Percentiles rank a stretch among this genome's conserved stretches.
These are phyloP conservation scores for Pichia sp. DNA, from an alignment of 1,139 yeast genomes.

Conservation along the genomic window DNA sequence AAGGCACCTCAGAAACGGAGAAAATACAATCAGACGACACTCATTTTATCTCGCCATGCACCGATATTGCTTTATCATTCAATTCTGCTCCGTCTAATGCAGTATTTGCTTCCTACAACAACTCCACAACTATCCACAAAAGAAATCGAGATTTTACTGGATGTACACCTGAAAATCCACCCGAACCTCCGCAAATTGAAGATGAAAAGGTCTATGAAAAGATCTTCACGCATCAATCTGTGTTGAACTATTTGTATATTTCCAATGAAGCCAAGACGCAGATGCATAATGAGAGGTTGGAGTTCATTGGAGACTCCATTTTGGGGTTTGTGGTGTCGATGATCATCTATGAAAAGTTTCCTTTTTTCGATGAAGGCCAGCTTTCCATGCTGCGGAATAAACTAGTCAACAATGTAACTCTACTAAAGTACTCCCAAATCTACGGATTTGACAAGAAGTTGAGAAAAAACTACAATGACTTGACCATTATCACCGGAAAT, in stretches of 20 bases:
- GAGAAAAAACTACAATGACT: slow-evolving; percentile 34
- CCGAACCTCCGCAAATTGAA: slow-evolving; percentile 61
- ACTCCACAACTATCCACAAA: slow-evolving; percentile 1
- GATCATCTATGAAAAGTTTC: slow-evolving; percentile 57
- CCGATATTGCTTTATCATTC: no score
- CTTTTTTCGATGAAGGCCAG: slow-evolving; percentile 71
- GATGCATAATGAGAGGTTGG: slow-evolving; percentile 79
- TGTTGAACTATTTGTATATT: slow-evolving; percentile 48
- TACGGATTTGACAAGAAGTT: slow-evolving; percentile 63
- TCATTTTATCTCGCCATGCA: no score
- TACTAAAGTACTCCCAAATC: slow-evolving; percentile 58
- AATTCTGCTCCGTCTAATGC: no score
- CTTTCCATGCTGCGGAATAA: slow-evolving; percentile 61
- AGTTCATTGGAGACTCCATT: slow-evolving; percentile 85
- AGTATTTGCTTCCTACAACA: no score
- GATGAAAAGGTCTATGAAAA: slow-evolving; percentile 49
- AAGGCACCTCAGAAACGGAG: slow-evolving; percentile 2
- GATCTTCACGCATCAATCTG: slow-evolving; percentile 80
- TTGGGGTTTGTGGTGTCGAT: slow-evolving; percentile 63
- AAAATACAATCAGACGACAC: not conserved
- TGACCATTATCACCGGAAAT: slow-evolving; percentile 30
- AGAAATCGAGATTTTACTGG: slow-evolving; percentile 3
- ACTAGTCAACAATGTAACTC: slow-evolving; percentile 62
- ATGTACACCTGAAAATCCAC: slow-evolving; percentile 32
- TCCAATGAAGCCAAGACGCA: slow-evolving; percentile 45